Evolutionary conservation across 2,329 filamentous ascomycete genomes (phyloP).

Genomic region (Pestalotiopsis sp.): DNA sequence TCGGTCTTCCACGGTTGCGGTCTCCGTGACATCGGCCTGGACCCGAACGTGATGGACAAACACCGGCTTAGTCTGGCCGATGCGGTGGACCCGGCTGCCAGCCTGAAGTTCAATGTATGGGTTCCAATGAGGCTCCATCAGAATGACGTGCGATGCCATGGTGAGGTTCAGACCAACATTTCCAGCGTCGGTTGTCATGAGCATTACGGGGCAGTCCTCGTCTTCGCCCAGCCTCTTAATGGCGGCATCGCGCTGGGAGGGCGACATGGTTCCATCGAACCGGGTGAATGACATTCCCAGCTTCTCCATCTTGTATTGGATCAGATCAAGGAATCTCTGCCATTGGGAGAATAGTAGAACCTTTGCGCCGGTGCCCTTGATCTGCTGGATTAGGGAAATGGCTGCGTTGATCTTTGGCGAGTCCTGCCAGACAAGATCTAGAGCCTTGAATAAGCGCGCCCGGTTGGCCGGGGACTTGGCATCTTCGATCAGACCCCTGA

Average conservation of each 20-base stretch:
- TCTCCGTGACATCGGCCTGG: slow-evolving; percentile 37
- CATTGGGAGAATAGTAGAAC: slow-evolving; percentile 84
- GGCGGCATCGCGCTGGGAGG: slow-evolving; percentile 65
- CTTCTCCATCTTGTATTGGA: slow-evolving; percentile 70
- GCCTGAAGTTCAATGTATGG: slow-evolving; percentile 92
- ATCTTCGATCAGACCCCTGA: slow-evolving; percentile 64
- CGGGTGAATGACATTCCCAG: slow-evolving; percentile 61
- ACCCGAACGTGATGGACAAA: slow-evolving; percentile 80
- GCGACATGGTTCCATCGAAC: slow-evolving; percentile 77
- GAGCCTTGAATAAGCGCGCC: slow-evolving; percentile 67
- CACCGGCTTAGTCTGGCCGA: slow-evolving; percentile 76
- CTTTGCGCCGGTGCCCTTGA: slow-evolving; percentile 62
- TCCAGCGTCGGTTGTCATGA: slow-evolving; percentile 78
- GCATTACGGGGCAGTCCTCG: slow-evolving; percentile 65
- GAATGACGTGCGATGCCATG: slow-evolving; percentile 81
- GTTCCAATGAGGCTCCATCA: slow-evolving; percentile 94
- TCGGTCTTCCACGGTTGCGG: slow-evolving; percentile 78
- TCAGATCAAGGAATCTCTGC: slow-evolving; percentile 75
- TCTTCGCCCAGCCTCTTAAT: slow-evolving; percentile 67
- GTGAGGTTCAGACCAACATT: slow-evolving; percentile 87
- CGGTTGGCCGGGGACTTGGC: slow-evolving; percentile 65
- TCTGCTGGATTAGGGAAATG: slow-evolving; percentile 60
- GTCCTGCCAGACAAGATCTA: slow-evolving; percentile 69
- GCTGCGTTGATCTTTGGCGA: slow-evolving; percentile 76
- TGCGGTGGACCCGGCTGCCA: slow-evolving; percentile 85